These are phyloP conservation scores for Tylopilus sp. DNA, from an alignment of 768 basidiomycete species.

Conservation along the genomic window DNA sequence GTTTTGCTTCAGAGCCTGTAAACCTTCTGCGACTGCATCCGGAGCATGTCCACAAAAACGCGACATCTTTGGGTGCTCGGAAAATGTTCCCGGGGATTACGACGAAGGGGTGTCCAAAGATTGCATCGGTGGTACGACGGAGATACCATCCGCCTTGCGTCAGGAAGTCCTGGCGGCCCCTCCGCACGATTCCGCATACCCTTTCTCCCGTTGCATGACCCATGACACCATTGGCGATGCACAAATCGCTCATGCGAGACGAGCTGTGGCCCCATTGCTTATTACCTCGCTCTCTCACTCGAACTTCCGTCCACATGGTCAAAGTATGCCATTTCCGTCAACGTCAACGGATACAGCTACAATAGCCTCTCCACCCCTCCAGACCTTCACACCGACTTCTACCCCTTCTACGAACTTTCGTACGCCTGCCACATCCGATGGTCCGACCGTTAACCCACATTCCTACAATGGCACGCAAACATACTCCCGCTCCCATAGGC, in stretches of 20 bases:
- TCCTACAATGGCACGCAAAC: slow-evolving; percentile 1
- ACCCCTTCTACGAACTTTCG: slow-evolving; percentile 2
- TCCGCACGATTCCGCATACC: slow-evolving; percentile 50
- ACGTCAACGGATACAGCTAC: slow-evolving; percentile 2
- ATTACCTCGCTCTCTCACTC: not conserved
- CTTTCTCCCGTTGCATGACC: slow-evolving; percentile 58
- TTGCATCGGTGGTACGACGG: slow-evolving; percentile 51
- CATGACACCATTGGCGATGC: slow-evolving; percentile 51
- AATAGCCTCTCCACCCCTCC: slow-evolving; percentile 5
- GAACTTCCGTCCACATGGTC: not conserved
- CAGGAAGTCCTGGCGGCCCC: slow-evolving; percentile 61
- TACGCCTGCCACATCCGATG: not conserved
- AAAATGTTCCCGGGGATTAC: slow-evolving; percentile 60
- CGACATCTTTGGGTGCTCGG: slow-evolving; percentile 53
- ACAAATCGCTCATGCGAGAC: slow-evolving; percentile 25
- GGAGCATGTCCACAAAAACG: slow-evolving; percentile 59
- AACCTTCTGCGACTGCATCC: slow-evolving; percentile 46
- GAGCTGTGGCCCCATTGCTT: slow-evolving; percentile 18
- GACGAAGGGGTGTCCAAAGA: slow-evolving; percentile 43
- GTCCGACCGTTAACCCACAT: not conserved
- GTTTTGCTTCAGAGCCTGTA: slow-evolving; percentile 76
- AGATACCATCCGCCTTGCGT: slow-evolving; percentile 58
- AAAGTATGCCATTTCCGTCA: no score
- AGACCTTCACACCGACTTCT: not conserved
- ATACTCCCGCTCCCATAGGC: not conserved